A percentile compares a stretch with the other conserved stretches of the same genome.
phyloP scores from a whole-genome alignment of 257 asterid genomes.

The Solanum infundibuliforme region DNA sequence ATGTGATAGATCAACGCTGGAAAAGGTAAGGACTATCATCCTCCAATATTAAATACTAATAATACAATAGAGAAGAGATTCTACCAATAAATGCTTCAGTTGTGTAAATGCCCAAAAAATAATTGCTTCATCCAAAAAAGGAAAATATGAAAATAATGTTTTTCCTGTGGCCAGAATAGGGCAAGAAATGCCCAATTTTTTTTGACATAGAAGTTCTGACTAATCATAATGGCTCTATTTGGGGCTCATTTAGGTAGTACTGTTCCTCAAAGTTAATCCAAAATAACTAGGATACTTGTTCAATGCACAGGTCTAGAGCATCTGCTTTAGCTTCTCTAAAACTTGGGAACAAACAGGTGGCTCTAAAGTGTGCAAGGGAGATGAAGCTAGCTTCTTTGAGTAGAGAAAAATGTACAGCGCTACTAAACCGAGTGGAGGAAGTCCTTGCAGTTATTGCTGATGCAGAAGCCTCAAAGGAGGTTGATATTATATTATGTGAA shows the following conservation, averaged over 20 bases:
- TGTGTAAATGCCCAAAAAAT: background rate
- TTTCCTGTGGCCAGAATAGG: background rate
- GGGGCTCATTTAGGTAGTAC: background rate
- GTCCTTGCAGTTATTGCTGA: conserved; percentile 60
- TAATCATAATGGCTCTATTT: background rate
- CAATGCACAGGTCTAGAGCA: conserved; percentile 45
- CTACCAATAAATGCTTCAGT: background rate
- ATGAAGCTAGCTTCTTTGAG: conserved; percentile 58
- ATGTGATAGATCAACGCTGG: conserved; percentile 56
- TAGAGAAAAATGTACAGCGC: conserved; percentile 54
- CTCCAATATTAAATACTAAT: background rate
- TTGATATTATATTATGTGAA: background rate
- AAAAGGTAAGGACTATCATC: conserved; percentile 26
- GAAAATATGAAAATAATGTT: background rate
- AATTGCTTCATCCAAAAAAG: background rate
- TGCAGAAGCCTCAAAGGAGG: conserved; percentile 79
- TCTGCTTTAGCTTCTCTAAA: conserved; percentile 48
- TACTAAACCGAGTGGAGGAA: conserved; percentile 64
- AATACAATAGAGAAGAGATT: background rate
- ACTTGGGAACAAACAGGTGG: conserved; percentile 45
- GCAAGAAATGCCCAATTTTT: background rate
- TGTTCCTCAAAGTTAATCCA: background rate
- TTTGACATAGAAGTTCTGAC: background rate
- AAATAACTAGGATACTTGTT: background rate
- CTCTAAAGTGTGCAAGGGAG: conserved; percentile 57